phyloP scores from a whole-genome alignment of 2,329 filamentous ascomycete species.

The Chaetomium sp. region DNA sequence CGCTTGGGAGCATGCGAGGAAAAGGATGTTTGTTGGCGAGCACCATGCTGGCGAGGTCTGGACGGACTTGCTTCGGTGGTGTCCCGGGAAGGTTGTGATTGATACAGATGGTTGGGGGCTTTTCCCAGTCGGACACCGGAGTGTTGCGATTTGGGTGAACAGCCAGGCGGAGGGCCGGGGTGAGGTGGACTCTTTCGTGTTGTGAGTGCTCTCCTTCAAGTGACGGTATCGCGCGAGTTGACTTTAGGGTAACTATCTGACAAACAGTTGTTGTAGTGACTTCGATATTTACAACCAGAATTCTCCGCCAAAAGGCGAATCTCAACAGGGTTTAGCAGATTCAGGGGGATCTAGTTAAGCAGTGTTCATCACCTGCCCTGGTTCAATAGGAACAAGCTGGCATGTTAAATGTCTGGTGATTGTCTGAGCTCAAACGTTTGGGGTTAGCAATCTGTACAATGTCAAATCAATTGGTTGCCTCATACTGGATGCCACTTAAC shows the following conservation, averaged over 20 bases:
- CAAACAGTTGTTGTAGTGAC: neutral
- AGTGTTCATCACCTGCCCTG: too few relatives aligned
- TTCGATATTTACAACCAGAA: slow-evolving; percentile 1
- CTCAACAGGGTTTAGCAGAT: too few relatives aligned
- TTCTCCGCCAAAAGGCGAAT: too few relatives aligned
- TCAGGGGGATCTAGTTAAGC: too few relatives aligned
- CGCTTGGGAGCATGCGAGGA: slow-evolving; percentile 40
- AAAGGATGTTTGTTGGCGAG: slow-evolving; percentile 54
- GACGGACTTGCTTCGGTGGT: slow-evolving; percentile 56
- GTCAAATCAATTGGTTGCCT: too few relatives aligned
- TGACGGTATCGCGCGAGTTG: too few relatives aligned
- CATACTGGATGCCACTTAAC: too few relatives aligned
- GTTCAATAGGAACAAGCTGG: too few relatives aligned
- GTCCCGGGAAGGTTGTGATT: slow-evolving; percentile 49
- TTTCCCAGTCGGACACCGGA: slow-evolving; percentile 49
- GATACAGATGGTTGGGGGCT: slow-evolving; percentile 51
- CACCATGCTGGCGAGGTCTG: slow-evolving; percentile 53
- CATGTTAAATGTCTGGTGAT: too few relatives aligned
- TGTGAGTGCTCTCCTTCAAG: slow-evolving; percentile 9
- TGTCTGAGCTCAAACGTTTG: too few relatives aligned
- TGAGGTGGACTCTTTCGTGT: slow-evolving; percentile 17
- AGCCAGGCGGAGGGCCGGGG: slow-evolving; percentile 46
- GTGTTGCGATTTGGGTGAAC: slow-evolving; percentile 57
- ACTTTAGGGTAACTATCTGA: neutral
- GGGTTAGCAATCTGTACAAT: too few relatives aligned